Base-by-base conservation (phyloP, 2,329 filamentous ascomycete species). In the Paecilomyces sp. region DNA sequence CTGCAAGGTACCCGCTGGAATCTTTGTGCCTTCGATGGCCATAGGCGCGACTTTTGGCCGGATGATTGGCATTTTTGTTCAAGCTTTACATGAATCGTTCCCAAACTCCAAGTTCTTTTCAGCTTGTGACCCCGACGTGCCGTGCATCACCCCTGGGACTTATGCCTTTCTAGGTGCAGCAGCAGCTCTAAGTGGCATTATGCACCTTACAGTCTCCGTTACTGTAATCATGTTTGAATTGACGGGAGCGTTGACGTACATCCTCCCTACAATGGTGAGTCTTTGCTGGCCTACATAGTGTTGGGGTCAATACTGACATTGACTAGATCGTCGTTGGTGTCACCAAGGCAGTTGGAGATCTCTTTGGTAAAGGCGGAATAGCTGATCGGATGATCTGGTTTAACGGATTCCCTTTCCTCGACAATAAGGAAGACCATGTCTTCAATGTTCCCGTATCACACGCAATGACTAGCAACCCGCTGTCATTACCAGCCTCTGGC, bases 141-240 rank as follows among this genome's bases (percentile, higher is more conserved):
- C 93, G 1, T 99, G 94, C 73, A 97, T 99, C 67, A 99, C 94
- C 0, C 94, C 94, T 0, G 94, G 94, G 9, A 97, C 94, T 0
- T 99, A 99, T 71, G 94, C 94, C 6, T 96, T 99, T 66, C 82
- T 99, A 0, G 94, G 94, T 51, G 94, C 94, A 4, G 94, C 88
- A 0, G 93, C 94, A 1, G 91, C 94, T 0, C 81, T 99, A 25
- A 93, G 90, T 72, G 94, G 94, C 9, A 97, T 97, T 70, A 99
- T 97, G 93, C 94, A 97, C 74, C 90, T 99, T 63, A 97, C 93
- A 0, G 87, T 99, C 15, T 95, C 92, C 0, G 92, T 99, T 9
- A 93, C 97, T 1, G 94, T 99, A 69, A 99, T 99, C 74, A 97
- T 99, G 94, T 97, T 97, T 70, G 94, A 99, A 76, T 83, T 99